Conservation (phyloP, 2,329 filamentous ascomycete species). For the Stachybotrys elegans region DNA sequence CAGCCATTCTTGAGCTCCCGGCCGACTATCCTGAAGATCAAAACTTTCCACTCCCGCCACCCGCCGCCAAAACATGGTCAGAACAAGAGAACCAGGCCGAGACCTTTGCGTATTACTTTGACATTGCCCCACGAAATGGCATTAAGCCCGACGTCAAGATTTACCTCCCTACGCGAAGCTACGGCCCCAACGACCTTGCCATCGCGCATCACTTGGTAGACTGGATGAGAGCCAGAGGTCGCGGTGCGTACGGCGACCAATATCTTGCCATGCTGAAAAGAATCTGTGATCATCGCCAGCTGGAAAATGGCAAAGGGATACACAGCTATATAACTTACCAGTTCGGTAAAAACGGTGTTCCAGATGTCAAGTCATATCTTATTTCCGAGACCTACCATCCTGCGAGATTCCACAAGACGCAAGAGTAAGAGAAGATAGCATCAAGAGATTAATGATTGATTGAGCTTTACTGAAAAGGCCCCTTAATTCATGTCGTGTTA, state of each 20-base stretch:
- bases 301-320: slow-evolving; percentile 7
- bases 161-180: slow-evolving; percentile 1
- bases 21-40: slow-evolving; percentile 3
- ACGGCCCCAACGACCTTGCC: slow-evolving; percentile 4
- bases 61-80: background rate
- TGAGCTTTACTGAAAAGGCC: too few relatives aligned
- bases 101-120: slow-evolving; percentile 1
- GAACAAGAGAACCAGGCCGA: background rate
- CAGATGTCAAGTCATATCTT: slow-evolving; percentile 4
- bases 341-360: slow-evolving; percentile 1
- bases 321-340: slow-evolving; percentile 5
- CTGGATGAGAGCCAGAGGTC: slow-evolving; percentile 2
- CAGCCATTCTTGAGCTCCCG: background rate
- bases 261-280: slow-evolving; percentile 4
- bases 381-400: background rate
- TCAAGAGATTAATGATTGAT: too few relatives aligned
- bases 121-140: background rate
- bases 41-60: background rate
- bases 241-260: slow-evolving; percentile 1
- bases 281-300: slow-evolving; percentile 1
- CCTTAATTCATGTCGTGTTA: too few relatives aligned
- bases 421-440: too few relatives aligned
- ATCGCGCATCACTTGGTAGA: slow-evolving; percentile 1
- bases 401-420: too few relatives aligned
- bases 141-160: slow-evolving; percentile 3